Percentiles rank a stretch among this genome's conserved stretches.
Evolutionary conservation across 805 yeast species (phyloP).

Genomic region (Metschnikowia aberdeeniae): DNA sequence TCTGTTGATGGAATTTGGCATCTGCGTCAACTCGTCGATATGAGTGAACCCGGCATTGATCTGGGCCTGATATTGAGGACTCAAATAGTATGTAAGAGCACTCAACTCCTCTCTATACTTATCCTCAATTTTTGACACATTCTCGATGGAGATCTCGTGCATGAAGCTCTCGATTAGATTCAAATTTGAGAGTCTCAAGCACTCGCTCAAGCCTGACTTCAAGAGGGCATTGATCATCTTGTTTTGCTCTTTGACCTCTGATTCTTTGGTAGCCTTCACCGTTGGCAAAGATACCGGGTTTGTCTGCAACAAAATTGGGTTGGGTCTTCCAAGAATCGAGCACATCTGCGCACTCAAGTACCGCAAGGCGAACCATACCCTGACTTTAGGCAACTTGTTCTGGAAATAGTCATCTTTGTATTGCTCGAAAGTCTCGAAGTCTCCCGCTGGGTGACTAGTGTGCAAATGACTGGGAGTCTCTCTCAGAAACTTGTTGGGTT

Average conservation of each 20-base stretch:
- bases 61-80: constrained; percentile 13
- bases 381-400: constrained; percentile 31
- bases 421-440: constrained; percentile 19
- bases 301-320: constrained; percentile 43
- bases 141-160: constrained; percentile 40
- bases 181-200: constrained; percentile 45
- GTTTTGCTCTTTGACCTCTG: constrained; percentile 4
- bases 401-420: constrained; percentile 28
- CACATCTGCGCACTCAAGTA: constrained; percentile 47
- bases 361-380: constrained; percentile 49
- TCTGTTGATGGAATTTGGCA: constrained; percentile 23
- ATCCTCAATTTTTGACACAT: constrained; percentile 37
- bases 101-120: constrained; percentile 42
- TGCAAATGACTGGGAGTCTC: neutral
- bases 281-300: constrained; percentile 26
- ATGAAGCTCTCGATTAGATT: constrained; percentile 50
- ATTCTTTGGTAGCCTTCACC: constrained; percentile 12
- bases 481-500: constrained; percentile 7
- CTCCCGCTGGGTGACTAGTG: neutral
- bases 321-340: constrained; percentile 51
- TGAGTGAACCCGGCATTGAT: constrained; percentile 12
- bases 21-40: constrained; percentile 19
- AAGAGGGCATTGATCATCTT: constrained; percentile 27
- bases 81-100: constrained; percentile 26
- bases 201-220: constrained; percentile 48